A percentile compares a stretch with the other conserved stretches of the same genome.
phyloP scores from a whole-genome alignment of 208 protist species.

The Balamuthia mandrillaris region DNA sequence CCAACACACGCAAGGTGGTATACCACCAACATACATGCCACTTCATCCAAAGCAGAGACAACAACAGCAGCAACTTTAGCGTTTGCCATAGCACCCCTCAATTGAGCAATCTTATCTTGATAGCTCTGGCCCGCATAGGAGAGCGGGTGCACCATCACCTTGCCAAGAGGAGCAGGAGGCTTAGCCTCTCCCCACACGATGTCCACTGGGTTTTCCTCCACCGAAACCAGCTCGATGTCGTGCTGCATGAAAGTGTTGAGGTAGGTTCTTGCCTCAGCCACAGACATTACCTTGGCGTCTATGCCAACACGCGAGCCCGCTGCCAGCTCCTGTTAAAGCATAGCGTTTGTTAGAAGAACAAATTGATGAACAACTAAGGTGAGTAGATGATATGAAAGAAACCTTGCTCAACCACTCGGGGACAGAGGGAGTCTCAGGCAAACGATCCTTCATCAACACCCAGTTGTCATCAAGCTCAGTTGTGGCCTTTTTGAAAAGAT shows the following conservation, averaged over 20 bases:
- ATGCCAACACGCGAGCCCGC: conserved; percentile 38
- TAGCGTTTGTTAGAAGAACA: no score
- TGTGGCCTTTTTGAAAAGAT: background rate
- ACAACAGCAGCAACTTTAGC: conserved; percentile 32
- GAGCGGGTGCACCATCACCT: conserved; percentile 24
- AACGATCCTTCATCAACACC: conserved; percentile 63
- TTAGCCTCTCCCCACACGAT: conserved; percentile 38
- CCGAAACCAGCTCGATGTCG: background rate
- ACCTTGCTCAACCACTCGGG: conserved; percentile 39
- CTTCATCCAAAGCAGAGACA: conserved; percentile 56
- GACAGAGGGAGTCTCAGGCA: conserved; percentile 47
- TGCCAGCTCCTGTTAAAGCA: background rate
- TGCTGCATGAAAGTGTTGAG: background rate
- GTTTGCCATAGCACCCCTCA: conserved; percentile 2
- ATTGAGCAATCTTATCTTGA: conserved; percentile 26
- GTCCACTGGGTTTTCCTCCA: background rate
- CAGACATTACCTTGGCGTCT: conserved; percentile 50
- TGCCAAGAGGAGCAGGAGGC: conserved; percentile 1
- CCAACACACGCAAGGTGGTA: background rate
- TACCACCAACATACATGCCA: conserved; percentile 40
- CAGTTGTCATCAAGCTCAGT: conserved; percentile 35
- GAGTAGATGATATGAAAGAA: background rate
- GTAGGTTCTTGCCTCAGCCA: background rate
- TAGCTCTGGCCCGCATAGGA: conserved; percentile 37
- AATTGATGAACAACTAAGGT: no score